Percentiles rank a stretch among this genome's conserved stretches.
phyloP scores from a whole-genome alignment of 1,284 basidiomycete species.

The Sutorius eximius region DNA sequence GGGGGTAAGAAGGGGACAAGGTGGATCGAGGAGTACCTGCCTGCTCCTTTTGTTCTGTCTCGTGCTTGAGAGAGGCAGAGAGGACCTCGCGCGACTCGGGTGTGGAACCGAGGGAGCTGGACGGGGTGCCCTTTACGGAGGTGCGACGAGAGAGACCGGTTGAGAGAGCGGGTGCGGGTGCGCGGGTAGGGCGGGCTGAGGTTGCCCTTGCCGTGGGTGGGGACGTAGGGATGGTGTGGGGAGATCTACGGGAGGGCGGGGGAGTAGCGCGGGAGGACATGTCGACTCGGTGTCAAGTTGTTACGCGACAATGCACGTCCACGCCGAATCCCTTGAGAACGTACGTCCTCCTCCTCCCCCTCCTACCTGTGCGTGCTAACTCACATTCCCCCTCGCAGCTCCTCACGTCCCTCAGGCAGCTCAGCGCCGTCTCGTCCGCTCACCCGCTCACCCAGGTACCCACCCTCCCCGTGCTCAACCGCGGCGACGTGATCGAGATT shows the following conservation, averaged over 20 bases:
- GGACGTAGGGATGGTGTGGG: conserved; percentile 32
- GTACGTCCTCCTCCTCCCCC: conserved; percentile 33
- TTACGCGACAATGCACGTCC: conserved; percentile 29
- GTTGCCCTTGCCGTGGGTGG: conserved; percentile 40
- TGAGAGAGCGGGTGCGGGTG: conserved; percentile 34
- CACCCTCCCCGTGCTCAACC: conserved; percentile 24
- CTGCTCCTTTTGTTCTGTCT: conserved; percentile 79
- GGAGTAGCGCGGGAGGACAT: conserved; percentile 42
- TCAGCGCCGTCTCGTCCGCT: conserved; percentile 13
- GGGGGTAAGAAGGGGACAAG: conserved; percentile 5
- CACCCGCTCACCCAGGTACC: conserved; percentile 32
- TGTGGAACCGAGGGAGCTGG: conserved; percentile 36
- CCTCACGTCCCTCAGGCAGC: conserved; percentile 19
- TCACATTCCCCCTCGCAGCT: conserved; percentile 22
- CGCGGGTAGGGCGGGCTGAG: conserved; percentile 47
- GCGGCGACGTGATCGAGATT: conserved; percentile 63
- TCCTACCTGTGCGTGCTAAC: not conserved
- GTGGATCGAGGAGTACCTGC: conserved; percentile 38
- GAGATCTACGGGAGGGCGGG: conserved; percentile 46
- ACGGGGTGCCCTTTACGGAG: conserved; percentile 43
- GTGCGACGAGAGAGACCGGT: conserved; percentile 47
- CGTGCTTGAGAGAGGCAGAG: conserved; percentile 62
- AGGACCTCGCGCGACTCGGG: conserved; percentile 53
- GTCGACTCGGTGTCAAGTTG: conserved; percentile 1
- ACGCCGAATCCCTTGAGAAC: conserved; percentile 48